These are phyloP conservation scores for Neurospora cerealis DNA, from an alignment of 495 filamentous ascomycete species.

Conservation along the genomic window DNA sequence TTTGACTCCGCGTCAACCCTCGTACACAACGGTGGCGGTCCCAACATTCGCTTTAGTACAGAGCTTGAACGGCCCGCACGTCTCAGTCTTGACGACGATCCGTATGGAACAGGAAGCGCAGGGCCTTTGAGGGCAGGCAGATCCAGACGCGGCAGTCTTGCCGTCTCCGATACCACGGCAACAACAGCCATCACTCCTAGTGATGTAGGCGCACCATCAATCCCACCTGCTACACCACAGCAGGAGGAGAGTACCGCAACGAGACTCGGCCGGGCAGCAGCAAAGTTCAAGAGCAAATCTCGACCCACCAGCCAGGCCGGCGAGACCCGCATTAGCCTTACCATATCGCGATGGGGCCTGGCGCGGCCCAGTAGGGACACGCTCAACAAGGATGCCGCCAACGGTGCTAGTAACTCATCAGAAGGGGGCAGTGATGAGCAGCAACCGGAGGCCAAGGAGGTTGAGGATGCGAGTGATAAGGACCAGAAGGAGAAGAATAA, in stretches of 20 bases:
- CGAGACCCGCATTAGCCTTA: slow-evolving; percentile 56
- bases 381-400: slow-evolving; percentile 19
- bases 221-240: slow-evolving; percentile 30
- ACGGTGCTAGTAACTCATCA: slow-evolving; percentile 8
- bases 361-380: slow-evolving; percentile 40
- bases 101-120: slow-evolving; percentile 16
- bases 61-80: slow-evolving; percentile 26
- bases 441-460: slow-evolving; percentile 22
- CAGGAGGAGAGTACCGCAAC: slow-evolving; percentile 41
- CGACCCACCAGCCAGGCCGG: slow-evolving; percentile 58
- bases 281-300: slow-evolving; percentile 50
- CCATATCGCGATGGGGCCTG: slow-evolving; percentile 54
- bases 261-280: slow-evolving; percentile 49
- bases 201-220: slow-evolving; percentile 17
- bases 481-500: slow-evolving; percentile 29
- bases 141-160: slow-evolving; percentile 36
- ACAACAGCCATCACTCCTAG: slow-evolving; percentile 24
- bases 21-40: slow-evolving; percentile 7
- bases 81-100: slow-evolving; percentile 28
- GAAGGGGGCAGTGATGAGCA: slow-evolving; percentile 24
- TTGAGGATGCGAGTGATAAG: slow-evolving; percentile 30
- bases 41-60: slow-evolving; percentile 31
- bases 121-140: slow-evolving; percentile 11
- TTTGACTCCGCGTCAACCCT: slow-evolving; percentile 28
- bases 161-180: slow-evolving; percentile 36